Evolutionary conservation across 805 yeast genomes (phyloP).

Genomic region (Yamadazyma paraphyllophila): DNA sequence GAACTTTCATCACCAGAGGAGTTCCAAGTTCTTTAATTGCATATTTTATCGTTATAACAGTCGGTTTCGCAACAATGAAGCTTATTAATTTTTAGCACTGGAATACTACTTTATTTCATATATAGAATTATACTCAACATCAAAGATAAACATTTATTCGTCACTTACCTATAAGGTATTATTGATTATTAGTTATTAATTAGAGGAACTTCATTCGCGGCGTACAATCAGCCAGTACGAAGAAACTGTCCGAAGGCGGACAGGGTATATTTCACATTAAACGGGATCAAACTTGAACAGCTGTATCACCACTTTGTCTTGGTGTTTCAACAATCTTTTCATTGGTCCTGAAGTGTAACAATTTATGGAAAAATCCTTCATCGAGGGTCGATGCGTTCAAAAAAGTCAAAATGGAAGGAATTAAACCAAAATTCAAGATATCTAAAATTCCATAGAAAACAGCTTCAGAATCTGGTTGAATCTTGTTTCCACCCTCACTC

Average conservation of each 20-base stretch:
- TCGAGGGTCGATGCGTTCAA: slow-evolving; percentile 22
- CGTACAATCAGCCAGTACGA: too few species aligned
- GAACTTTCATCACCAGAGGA: slow-evolving; percentile 85
- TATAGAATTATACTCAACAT: too few species aligned
- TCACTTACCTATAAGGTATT: not conserved
- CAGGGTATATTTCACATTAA: not conserved
- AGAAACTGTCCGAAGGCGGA: slow-evolving; percentile 8
- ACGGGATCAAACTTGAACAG: slow-evolving; percentile 17
- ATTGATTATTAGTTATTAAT: slow-evolving; percentile 1
- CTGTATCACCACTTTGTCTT: slow-evolving; percentile 47
- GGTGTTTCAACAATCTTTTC: slow-evolving; percentile 31
- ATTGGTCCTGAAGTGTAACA: slow-evolving; percentile 7
- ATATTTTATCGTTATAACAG: slow-evolving; percentile 66
- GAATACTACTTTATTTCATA: not conserved
- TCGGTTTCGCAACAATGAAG: slow-evolving; percentile 75
- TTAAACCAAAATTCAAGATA: slow-evolving; percentile 40
- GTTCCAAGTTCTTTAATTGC: slow-evolving; percentile 82
- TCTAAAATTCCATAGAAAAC: slow-evolving; percentile 61
- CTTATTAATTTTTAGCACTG: slow-evolving; percentile 28
- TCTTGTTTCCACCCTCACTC: slow-evolving; percentile 62
- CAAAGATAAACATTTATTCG: slow-evolving; percentile 1
- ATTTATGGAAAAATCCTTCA: slow-evolving; percentile 25
- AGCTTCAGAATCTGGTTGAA: slow-evolving; percentile 57
- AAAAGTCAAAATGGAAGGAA: slow-evolving; percentile 40
- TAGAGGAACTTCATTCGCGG: not conserved